Evolutionary conservation across 352 stramenopile species (phyloP).

Genomic region (Phytophthora pluvialis): DNA sequence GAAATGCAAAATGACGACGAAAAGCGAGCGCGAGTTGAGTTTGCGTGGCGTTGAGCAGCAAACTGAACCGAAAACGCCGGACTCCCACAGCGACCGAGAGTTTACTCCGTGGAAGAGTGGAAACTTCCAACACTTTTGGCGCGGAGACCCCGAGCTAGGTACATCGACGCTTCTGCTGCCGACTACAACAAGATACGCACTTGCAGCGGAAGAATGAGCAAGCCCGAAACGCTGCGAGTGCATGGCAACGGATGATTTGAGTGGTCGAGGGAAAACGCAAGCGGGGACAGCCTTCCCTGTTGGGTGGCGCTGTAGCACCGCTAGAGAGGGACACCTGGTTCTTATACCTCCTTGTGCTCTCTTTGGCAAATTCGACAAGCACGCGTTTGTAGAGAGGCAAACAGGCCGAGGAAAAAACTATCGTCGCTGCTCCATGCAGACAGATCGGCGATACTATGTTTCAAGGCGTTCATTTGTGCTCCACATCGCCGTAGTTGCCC

Average conservation of each 20-base stretch:
- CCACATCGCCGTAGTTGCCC: too few species aligned
- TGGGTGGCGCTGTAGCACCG: conserved; percentile 19
- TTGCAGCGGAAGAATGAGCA: background rate
- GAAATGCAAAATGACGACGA: conserved; percentile 42
- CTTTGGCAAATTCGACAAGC: conserved; percentile 9
- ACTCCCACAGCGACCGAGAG: conserved; percentile 12
- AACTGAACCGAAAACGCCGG: conserved; percentile 36
- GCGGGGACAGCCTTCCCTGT: conserved; percentile 16
- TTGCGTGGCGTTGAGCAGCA: conserved; percentile 37
- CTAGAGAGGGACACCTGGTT: background rate
- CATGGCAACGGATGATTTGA: conserved; percentile 28
- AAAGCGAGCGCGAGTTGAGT: conserved; percentile 29
- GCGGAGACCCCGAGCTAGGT: conserved; percentile 7
- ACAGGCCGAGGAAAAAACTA: background rate
- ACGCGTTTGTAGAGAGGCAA: background rate
- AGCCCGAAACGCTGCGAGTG: conserved; percentile 12
- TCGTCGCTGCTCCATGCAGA: conserved; percentile 14
- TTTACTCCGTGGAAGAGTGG: conserved; percentile 23
- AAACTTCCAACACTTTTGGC: conserved; percentile 23
- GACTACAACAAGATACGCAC: conserved; percentile 34
- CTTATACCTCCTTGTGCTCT: conserved; percentile 6
- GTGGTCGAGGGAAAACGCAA: conserved; percentile 17
- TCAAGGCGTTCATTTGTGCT: conserved; percentile 22
- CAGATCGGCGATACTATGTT: background rate
- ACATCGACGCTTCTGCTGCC: conserved; percentile 22